Conservation (phyloP, 106 monocot species). For the Gastrodia elata region DNA sequence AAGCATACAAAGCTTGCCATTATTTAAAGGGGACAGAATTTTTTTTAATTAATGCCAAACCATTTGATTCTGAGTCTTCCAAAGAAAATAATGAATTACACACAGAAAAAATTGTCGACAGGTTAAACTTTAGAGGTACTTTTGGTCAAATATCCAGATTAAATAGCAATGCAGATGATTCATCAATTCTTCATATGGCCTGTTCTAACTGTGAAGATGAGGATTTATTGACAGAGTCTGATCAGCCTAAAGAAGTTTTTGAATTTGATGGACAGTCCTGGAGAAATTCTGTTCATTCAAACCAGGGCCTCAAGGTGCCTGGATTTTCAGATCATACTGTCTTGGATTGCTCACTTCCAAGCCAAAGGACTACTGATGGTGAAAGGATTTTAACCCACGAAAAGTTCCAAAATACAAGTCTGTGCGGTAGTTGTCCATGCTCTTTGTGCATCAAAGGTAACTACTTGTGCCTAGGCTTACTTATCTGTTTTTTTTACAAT, state of each 20-base stretch:
- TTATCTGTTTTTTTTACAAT: neutral
- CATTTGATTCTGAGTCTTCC: conserved; percentile 1
- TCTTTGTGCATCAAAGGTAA: conserved; percentile 1
- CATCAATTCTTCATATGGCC: neutral
- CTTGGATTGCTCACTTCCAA: neutral
- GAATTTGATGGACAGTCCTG: neutral
- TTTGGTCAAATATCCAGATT: conserved; percentile 1
- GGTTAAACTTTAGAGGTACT: neutral
- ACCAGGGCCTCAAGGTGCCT: neutral
- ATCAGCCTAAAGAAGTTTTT: neutral
- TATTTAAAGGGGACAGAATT: neutral
- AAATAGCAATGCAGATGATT: conserved; percentile 2
- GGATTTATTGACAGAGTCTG: conserved; percentile 2
- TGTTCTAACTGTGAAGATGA: neutral
- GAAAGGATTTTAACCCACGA: neutral
- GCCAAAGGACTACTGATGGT: neutral
- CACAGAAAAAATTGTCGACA: neutral
- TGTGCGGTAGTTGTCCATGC: conserved; percentile 4
- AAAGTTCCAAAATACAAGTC: neutral
- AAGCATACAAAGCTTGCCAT: neutral
- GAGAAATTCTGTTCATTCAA: neutral
- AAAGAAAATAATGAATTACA: conserved; percentile 2
- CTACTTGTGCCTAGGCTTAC: neutral
- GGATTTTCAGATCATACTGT: neutral
- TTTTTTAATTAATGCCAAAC: neutral